Evolutionary conservation across 306 rosid species (phyloP), one percentile per base, ranked within the genome.

Genomic region (Elaeagnus macrophylla): DNA sequence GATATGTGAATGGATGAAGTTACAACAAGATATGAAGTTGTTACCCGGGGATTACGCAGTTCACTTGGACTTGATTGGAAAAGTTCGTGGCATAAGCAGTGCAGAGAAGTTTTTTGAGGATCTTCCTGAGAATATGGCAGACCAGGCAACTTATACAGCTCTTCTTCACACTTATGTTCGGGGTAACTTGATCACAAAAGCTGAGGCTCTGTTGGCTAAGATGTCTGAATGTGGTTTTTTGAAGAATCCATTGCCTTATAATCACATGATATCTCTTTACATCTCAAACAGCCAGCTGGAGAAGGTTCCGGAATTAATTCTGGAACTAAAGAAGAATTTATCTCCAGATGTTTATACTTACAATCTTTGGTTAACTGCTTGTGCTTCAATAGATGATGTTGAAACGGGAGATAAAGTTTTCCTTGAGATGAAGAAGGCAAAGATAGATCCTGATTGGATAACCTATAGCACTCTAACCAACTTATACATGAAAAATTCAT

Each of bases 41-140:
- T 68, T 70, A 41, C 68, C 79, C 7, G 95, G 95, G 39, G 97
- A 91, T 54, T 86, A 86, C 64, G 97, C 95, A 7, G 77, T 84
- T 62, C 94, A 86, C 67, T 81, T 91, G 76, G 97, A 91, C 70
- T 86, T 91, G 83, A 73, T 91, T 77, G 78, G 85, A 8, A 91
- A 91, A 84, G 79, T 86, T 51, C 87, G 93, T 0, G 96, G 97
- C 36, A 60, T 91, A 53, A 71, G 48, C 37, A 80, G 93, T 40
- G 95, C 96, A 1, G 97, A 86, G 57, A 91, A 91, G 39, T 91
- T 91, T 76, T 91, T 91, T 47, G 95, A 86, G 82, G 94, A 83
- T 80, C 77, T 91, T 39, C 95, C 95, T 20, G 79, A 76, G 36
- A 43, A 57, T 18, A 70, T 82, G 83, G 72, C 68, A 50, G 82